phyloP scores from a whole-genome alignment of 371 early-diverging fungal species.

The Syncephalis plumigaleata region DNA sequence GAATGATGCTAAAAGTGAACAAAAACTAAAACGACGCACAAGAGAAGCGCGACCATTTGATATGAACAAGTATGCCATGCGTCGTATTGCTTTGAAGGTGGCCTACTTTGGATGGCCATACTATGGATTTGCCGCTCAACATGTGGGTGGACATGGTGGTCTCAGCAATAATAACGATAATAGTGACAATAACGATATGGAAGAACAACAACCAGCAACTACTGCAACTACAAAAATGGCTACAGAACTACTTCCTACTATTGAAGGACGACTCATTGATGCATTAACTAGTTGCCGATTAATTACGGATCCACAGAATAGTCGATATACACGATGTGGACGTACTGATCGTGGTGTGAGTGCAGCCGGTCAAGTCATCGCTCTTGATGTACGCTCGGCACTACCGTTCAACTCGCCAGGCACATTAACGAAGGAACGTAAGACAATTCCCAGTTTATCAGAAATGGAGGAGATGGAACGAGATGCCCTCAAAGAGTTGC shows the following conservation, averaged over 20 bases:
- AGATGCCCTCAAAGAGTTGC: constrained; percentile 29
- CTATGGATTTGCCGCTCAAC: constrained; percentile 70
- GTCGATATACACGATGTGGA: constrained; percentile 72
- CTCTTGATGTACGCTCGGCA: constrained; percentile 54
- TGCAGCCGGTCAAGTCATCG: constrained; percentile 80
- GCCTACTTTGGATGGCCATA: constrained; percentile 89
- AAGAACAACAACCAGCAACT: constrained; percentile 4
- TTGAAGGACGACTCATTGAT: constrained; percentile 68
- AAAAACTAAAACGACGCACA: constrained; percentile 11
- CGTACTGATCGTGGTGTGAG: constrained; percentile 94
- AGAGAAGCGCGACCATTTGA: constrained; percentile 47
- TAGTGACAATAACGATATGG: too few relatives aligned
- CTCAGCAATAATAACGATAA: constrained; percentile 1
- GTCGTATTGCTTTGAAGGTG: constrained; percentile 65
- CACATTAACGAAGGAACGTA: constrained; percentile 5
- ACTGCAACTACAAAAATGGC: constrained; percentile 15
- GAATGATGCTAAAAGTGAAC: too few relatives aligned
- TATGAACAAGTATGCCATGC: constrained; percentile 40
- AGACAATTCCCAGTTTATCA: constrained; percentile 11
- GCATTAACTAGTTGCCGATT: constrained; percentile 57
- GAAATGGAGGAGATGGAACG: constrained; percentile 14
- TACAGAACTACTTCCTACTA: constrained; percentile 33
- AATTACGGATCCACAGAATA: constrained; percentile 32
- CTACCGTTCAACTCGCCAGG: constrained; percentile 16
- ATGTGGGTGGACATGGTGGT: constrained; percentile 10